Conservation (phyloP, 208 protist species). For the Naegleria gruberi region DNA sequence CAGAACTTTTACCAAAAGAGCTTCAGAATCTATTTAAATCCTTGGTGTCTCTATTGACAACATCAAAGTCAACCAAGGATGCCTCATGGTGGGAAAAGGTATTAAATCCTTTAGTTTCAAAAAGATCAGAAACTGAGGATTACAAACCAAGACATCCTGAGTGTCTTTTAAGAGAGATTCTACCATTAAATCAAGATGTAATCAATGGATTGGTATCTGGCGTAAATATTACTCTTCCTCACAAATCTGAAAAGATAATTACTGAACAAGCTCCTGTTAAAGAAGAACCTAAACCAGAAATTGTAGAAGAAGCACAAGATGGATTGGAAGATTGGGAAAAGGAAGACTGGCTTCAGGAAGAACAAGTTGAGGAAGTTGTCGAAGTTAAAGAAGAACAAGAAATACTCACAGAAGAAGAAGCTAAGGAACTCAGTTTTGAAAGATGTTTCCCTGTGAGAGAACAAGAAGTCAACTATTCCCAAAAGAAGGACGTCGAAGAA, state of each 20-base stretch:
- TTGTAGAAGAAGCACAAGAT: neutral
- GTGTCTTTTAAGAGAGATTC: neutral
- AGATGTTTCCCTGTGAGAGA: neutral
- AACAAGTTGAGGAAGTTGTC: neutral
- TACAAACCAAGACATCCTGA: neutral
- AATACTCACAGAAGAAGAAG: neutral
- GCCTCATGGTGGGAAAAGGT: neutral
- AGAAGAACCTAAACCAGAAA: neutral
- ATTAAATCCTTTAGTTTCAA: neutral
- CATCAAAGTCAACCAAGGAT: neutral
- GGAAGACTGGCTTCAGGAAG: neutral
- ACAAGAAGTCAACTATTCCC: neutral
- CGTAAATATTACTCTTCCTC: neutral
- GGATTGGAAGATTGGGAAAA: neutral
- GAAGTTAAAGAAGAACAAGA: neutral
- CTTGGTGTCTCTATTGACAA: neutral
- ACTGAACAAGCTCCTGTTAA: neutral
- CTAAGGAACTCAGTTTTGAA: neutral
- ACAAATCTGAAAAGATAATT: no score
- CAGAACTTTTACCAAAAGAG: neutral
- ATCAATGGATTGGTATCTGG: neutral
- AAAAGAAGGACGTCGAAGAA: neutral
- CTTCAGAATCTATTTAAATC: neutral
- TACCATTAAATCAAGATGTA: neutral
- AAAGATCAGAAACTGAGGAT: neutral